These are phyloP conservation scores for Spergularia azorica DNA, from an alignment of 179 eudicot genomes.

Conservation along the genomic window DNA sequence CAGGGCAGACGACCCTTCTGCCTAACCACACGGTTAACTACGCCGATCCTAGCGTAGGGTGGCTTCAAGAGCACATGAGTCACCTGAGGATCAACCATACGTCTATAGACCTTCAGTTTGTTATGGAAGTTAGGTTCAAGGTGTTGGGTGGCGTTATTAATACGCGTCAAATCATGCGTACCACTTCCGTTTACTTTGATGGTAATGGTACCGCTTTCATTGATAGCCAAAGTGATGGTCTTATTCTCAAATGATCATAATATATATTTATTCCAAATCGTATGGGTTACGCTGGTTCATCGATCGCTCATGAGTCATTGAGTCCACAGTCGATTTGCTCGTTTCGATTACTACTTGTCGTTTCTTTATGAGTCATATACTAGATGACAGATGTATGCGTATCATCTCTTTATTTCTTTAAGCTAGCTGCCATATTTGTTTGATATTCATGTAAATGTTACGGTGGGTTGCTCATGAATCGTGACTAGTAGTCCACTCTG, in stretches of 20 bases:
- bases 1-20: background rate
- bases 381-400: no score
- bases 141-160: background rate
- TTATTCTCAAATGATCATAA: background rate
- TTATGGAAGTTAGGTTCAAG: background rate
- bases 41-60: background rate
- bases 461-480: no score
- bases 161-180: slow-evolving; percentile 6
- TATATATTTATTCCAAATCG: no score
- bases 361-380: no score
- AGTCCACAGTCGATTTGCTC: no score
- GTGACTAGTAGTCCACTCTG: no score
- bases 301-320: no score
- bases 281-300: no score
- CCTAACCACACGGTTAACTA: background rate
- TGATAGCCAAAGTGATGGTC: background rate
- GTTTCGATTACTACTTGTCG: no score
- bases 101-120: background rate
- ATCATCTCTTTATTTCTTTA: no score
- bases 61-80: background rate
- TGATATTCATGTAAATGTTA: no score
- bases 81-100: background rate
- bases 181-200: background rate
- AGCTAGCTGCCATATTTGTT: no score
- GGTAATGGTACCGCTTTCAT: slow-evolving; percentile 10